A percentile compares a stretch with the other conserved stretches of the same genome.
phyloP scores from a whole-genome alignment of 73 alveolate species.

The Stentor coeruleus region DNA sequence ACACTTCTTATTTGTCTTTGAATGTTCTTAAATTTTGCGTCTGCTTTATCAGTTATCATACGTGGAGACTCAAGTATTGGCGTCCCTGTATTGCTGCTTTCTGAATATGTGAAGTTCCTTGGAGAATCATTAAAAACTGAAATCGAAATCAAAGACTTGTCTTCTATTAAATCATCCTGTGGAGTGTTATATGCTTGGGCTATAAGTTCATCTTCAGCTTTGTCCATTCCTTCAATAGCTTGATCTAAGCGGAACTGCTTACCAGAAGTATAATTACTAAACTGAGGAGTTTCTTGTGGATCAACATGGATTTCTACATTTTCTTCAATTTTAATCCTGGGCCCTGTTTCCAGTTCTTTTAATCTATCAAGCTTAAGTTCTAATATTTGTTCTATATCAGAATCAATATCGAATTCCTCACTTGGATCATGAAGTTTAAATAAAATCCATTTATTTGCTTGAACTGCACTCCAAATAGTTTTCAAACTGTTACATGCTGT shows the following conservation, averaged over 20 bases:
- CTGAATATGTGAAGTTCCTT: not conserved
- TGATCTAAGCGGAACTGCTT: not conserved
- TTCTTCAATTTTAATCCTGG: not conserved
- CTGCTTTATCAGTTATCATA: not conserved
- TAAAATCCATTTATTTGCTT: not conserved
- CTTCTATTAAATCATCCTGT: not conserved
- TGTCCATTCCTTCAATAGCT: not conserved
- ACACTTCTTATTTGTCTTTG: not conserved
- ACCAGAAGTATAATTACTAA: not conserved
- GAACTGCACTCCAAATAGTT: not conserved
- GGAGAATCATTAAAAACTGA: constrained; percentile 22
- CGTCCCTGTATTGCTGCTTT: not conserved
- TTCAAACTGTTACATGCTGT: not conserved
- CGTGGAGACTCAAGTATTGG: constrained; percentile 3
- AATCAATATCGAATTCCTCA: not conserved
- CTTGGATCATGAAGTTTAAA: not conserved
- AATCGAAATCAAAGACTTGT: constrained; percentile 1
- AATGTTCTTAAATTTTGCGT: not conserved
- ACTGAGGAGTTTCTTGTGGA: not conserved
- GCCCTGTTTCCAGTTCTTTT: not conserved
- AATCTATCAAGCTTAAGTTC: not conserved
- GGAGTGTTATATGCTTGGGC: constrained; percentile 1
- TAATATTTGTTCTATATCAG: not conserved
- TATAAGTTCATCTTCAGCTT: constrained; percentile 12
- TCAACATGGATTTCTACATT: not conserved